Evolutionary conservation across 257 asterid species (phyloP).

Genomic region (Vinca minor): DNA sequence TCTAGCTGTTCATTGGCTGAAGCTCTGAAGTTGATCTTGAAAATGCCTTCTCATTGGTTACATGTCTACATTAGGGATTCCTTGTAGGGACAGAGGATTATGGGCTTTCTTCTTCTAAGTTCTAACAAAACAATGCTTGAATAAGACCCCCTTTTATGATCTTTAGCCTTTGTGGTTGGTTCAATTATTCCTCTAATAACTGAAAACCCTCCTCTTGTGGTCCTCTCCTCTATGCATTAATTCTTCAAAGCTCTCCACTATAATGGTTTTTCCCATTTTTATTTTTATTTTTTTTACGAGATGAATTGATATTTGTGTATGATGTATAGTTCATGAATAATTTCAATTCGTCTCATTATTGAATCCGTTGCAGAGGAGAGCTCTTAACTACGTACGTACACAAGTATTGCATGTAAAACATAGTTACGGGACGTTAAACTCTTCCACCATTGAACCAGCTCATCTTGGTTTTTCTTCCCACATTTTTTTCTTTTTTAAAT

Average conservation of each 20-base stretch:
- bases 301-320: too few relatives aligned
- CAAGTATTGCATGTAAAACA: too few relatives aligned
- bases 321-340: too few relatives aligned
- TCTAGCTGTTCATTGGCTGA: conserved; percentile 41
- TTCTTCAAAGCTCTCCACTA: conserved; percentile 13
- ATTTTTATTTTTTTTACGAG: too few relatives aligned
- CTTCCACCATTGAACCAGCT: too few relatives aligned
- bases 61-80: conserved; percentile 32
- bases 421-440: too few relatives aligned
- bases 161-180: conserved; percentile 28
- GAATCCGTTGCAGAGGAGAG: too few relatives aligned
- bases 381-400: too few relatives aligned
- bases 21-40: conserved; percentile 28
- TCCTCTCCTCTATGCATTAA: conserved; percentile 21
- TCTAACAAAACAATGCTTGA: conserved; percentile 11
- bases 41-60: conserved; percentile 38
- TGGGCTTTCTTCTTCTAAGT: conserved; percentile 17
- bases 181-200: conserved; percentile 28
- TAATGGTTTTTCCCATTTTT: background rate
- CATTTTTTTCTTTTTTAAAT: too few relatives aligned
- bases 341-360: too few relatives aligned
- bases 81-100: conserved; percentile 25
- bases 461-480: too few relatives aligned
- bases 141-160: conserved; percentile 20
- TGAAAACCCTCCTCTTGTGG: conserved; percentile 25